Evolutionary conservation across 257 asterid genomes (phyloP), one percentile per base, ranked within the genome.

Genomic region (Penstemon davidsonii): DNA sequence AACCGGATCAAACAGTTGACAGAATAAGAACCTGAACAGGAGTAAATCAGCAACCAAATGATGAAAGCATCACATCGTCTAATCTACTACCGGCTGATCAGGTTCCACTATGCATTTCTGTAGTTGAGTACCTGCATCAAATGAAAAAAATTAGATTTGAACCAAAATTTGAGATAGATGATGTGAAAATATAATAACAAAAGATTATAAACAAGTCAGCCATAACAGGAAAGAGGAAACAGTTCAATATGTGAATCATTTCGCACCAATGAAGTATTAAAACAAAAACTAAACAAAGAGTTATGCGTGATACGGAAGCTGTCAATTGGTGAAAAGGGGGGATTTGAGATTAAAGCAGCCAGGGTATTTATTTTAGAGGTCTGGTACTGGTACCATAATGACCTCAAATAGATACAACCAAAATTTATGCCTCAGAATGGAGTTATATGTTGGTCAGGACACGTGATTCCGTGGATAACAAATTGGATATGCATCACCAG

Each of bases 71-170:
- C 54, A 7, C 38, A 36, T 55, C 18, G 5, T 54, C 61, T 3
- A 6, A 9, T 1, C 60, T 43, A 11, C 36, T 19, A 67, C 13
- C 50, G 60, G 72, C 65, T 43, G 55, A 49, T 42, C 40, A 44
- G 43, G 19, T 18, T 39, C 45, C 46, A 40, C 50, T 46, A 52
- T 36, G 55, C 71, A 60, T 33, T 18, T 63, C 15, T n/a, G 25
- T 18, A 3, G 51, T 43, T 12, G 33, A 5, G 25, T 46, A 68
- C 75, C 81, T 75, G 78, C 59, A 43, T 57, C 52, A 72, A 62
- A 57, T 13, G 37, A 50, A 67, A 55, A 64, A 56, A 12, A 37
- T 75, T 8, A 66, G 80, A 5, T 33, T 52, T 60, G 64, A 38
- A 39, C 12, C 9, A 15, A 39, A 13, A 54, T 19, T 15, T 15